Evolutionary conservation across 495 filamentous ascomycete species (phyloP).

Genomic region (Penicillium salamii): DNA sequence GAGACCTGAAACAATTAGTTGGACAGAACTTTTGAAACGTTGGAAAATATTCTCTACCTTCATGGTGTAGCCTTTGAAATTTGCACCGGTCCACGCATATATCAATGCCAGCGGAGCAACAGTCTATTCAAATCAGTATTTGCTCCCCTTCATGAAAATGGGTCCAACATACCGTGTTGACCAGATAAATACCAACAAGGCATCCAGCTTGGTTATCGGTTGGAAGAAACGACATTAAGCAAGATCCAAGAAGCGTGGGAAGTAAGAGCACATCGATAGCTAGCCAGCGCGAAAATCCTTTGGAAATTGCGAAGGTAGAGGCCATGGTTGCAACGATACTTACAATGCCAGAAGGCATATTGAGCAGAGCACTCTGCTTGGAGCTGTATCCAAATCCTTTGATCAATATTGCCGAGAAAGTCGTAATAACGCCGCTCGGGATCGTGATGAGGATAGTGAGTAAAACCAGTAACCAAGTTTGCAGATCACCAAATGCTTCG

Average conservation of each 20-base stretch:
- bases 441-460: conserved; percentile 47
- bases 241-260: conserved; percentile 50
- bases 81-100: conserved; percentile 44
- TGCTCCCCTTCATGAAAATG: too few relatives aligned
- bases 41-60: conserved; percentile 25
- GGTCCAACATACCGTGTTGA: conserved; percentile 44
- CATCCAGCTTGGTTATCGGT: conserved; percentile 41
- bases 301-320: conserved; percentile 40
- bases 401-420: conserved; percentile 48
- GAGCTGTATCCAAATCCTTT: conserved; percentile 43
- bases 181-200: conserved; percentile 62
- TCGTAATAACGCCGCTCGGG: conserved; percentile 50
- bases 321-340: conserved; percentile 53
- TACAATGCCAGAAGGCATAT: conserved; percentile 60
- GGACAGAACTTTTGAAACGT: background rate
- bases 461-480: conserved; percentile 41
- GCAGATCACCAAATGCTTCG: conserved; percentile 39
- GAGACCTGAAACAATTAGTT: conserved; percentile 11
- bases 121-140: conserved; percentile 14
- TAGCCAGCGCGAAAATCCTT: conserved; percentile 44
- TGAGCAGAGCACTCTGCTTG: conserved; percentile 53
- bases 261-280: conserved; percentile 38
- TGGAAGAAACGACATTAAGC: conserved; percentile 56
- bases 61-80: conserved; percentile 44
- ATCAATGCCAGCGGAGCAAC: conserved; percentile 37